A percentile compares a stretch with the other conserved stretches of the same genome.
phyloP scores from a whole-genome alignment of 768 basidiomycete species.

The Trametes sanguinea region DNA sequence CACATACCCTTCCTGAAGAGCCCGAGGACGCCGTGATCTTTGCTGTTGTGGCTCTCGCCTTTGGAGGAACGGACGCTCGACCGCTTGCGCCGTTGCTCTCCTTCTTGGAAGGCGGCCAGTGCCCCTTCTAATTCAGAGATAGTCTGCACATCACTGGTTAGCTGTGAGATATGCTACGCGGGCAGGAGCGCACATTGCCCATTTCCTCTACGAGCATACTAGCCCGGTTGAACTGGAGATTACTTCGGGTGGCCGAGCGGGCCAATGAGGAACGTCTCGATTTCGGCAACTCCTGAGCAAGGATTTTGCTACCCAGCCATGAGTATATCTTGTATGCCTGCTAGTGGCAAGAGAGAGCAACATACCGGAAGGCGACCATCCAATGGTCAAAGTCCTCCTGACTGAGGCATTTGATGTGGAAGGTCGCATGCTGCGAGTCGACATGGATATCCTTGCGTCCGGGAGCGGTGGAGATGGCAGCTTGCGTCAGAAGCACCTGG shows the following conservation, averaged over 20 bases:
- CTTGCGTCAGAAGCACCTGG: slow-evolving; percentile 59
- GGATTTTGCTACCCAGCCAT: slow-evolving; percentile 54
- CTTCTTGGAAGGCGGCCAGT: slow-evolving; percentile 45
- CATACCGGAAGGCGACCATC: slow-evolving; percentile 75
- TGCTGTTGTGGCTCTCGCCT: slow-evolving; percentile 39
- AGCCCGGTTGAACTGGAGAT: slow-evolving; percentile 49
- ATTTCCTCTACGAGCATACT: slow-evolving; percentile 65
- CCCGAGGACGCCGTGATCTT: slow-evolving; percentile 48
- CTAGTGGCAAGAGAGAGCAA: background rate
- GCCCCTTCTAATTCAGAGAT: slow-evolving; percentile 61
- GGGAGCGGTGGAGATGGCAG: slow-evolving; percentile 76
- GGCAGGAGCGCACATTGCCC: slow-evolving; percentile 48
- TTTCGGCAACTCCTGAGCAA: slow-evolving; percentile 47
- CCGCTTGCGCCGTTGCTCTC: slow-evolving; percentile 40
- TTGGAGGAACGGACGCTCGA: slow-evolving; percentile 33
- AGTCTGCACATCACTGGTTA: slow-evolving; percentile 41
- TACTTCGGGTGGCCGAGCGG: slow-evolving; percentile 42
- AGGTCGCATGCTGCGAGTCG: slow-evolving; percentile 74
- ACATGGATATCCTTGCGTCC: slow-evolving; percentile 81
- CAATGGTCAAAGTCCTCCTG: slow-evolving; percentile 70
- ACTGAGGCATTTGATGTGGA: slow-evolving; percentile 80
- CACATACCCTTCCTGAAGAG: slow-evolving; percentile 52
- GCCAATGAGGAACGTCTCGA: slow-evolving; percentile 37
- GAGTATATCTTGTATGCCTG: background rate
- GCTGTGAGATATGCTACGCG: background rate